Evolutionary conservation across 371 early-diverging fungal species (phyloP).

Genomic region (Lichtheimia ornata): DNA sequence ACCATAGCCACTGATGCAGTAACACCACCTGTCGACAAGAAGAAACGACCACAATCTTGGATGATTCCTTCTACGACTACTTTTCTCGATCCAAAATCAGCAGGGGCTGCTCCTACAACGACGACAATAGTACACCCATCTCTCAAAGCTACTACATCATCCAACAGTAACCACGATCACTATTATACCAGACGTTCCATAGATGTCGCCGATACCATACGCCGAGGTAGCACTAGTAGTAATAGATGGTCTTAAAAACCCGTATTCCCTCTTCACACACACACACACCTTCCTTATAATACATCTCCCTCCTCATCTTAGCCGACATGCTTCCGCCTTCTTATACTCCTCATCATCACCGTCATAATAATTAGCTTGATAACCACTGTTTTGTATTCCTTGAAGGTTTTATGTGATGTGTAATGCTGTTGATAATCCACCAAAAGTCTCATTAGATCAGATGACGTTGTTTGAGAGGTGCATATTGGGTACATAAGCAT

Average conservation of each 20-base stretch:
- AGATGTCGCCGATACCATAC: slow-evolving; percentile 10
- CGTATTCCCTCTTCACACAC: not conserved
- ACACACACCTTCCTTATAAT: not conserved
- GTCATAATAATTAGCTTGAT: no score
- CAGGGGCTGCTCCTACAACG: not conserved
- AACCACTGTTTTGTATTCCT: no score
- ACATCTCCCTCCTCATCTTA: not conserved
- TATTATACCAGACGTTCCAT: slow-evolving; percentile 9
- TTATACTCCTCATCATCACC: no score
- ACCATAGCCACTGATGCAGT: not conserved
- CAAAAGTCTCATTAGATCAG: no score
- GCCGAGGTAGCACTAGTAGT: not conserved
- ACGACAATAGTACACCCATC: no score
- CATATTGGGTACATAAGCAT: no score
- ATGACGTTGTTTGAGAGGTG: no score
- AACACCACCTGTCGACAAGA: not conserved
- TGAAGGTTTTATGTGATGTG: no score
- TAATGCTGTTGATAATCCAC: no score
- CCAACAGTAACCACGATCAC: not conserved
- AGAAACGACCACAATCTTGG: slow-evolving; percentile 13
- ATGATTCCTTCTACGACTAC: slow-evolving; percentile 7
- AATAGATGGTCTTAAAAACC: not conserved
- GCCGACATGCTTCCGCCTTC: no score
- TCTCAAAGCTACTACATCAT: no score
- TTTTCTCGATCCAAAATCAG: not conserved